phyloP scores from a whole-genome alignment of 352 stramenopile genomes.

The Phytophthora niederhauseri region DNA sequence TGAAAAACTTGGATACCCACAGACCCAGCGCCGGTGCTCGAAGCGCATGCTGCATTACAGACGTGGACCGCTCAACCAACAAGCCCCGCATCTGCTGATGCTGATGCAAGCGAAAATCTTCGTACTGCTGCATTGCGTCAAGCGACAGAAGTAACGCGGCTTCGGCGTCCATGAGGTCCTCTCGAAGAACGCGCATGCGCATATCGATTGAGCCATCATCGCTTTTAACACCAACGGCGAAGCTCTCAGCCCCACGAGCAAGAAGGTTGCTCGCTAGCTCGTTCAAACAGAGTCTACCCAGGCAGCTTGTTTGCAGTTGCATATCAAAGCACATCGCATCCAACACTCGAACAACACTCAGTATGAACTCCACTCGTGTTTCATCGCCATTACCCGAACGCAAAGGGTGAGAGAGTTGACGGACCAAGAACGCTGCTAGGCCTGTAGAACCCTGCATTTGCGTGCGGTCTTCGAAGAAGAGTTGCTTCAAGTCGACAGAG shows the following conservation, averaged over 20 bases:
- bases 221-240: neutral
- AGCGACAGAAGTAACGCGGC: conserved; percentile 55
- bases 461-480: conserved; percentile 63
- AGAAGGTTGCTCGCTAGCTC: conserved; percentile 27
- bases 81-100: conserved; percentile 27
- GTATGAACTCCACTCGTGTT: conserved; percentile 19
- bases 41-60: conserved; percentile 33
- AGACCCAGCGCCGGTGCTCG: conserved; percentile 18
- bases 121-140: conserved; percentile 40
- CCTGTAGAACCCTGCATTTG: conserved; percentile 31
- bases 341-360: conserved; percentile 26
- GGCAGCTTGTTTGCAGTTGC: conserved; percentile 23
- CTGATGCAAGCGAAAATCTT: conserved; percentile 31
- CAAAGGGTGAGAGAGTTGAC: conserved; percentile 36
- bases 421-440: conserved; percentile 35
- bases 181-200: conserved; percentile 14
- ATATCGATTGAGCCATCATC: neutral
- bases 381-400: conserved; percentile 1
- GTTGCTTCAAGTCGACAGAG: conserved; percentile 41
- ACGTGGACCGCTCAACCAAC: conserved; percentile 31
- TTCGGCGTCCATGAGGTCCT: conserved; percentile 59
- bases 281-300: conserved; percentile 20
- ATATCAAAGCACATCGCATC: conserved; percentile 36
- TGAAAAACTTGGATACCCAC: conserved; percentile 55
- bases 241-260: conserved; percentile 28